These are phyloP conservation scores for Grammothele lineata DNA, from an alignment of 768 basidiomycete genomes.

Conservation along the genomic window DNA sequence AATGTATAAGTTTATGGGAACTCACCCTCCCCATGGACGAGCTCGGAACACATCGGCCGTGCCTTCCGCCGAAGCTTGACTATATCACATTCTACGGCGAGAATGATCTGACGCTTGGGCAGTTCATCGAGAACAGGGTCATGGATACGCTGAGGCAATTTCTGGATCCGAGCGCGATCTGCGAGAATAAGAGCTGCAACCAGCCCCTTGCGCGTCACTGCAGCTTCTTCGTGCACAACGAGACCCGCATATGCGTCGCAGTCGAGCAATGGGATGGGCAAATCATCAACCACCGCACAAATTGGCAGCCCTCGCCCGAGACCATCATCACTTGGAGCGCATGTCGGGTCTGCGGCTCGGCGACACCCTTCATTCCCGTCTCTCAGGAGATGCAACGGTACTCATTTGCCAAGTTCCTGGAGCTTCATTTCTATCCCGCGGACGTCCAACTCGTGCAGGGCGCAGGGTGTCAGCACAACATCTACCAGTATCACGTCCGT, in stretches of 20 bases:
- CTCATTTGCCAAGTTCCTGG: constrained; percentile 94
- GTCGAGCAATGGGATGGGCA: constrained; percentile 88
- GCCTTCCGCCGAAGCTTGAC: constrained; percentile 68
- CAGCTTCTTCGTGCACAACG: constrained; percentile 88
- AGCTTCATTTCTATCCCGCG: constrained; percentile 93
- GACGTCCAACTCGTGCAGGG: constrained; percentile 82
- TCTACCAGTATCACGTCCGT: constrained; percentile 87
- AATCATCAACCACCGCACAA: constrained; percentile 49
- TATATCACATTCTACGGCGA: constrained; percentile 89
- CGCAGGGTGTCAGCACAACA: constrained; percentile 90
- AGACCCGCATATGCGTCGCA: constrained; percentile 74
- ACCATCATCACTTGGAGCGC: constrained; percentile 88
- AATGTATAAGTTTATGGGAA: constrained; percentile 77
- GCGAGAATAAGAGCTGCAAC: constrained; percentile 80
- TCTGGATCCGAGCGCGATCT: constrained; percentile 71
- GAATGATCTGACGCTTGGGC: constrained; percentile 88
- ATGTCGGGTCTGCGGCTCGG: constrained; percentile 73
- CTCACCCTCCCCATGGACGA: constrained; percentile 75
- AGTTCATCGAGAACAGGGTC: constrained; percentile 83
- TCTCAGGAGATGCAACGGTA: constrained; percentile 91
- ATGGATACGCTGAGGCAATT: constrained; percentile 64
- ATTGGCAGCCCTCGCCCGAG: constrained; percentile 52
- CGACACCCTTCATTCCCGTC: constrained; percentile 84
- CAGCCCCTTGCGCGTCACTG: constrained; percentile 81
- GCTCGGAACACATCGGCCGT: constrained; percentile 63